A percentile compares a stretch with the other conserved stretches of the same genome.
These are phyloP conservation scores for Gelatoporia subvermispora DNA, from an alignment of 768 basidiomycete genomes.

Conservation along the genomic window DNA sequence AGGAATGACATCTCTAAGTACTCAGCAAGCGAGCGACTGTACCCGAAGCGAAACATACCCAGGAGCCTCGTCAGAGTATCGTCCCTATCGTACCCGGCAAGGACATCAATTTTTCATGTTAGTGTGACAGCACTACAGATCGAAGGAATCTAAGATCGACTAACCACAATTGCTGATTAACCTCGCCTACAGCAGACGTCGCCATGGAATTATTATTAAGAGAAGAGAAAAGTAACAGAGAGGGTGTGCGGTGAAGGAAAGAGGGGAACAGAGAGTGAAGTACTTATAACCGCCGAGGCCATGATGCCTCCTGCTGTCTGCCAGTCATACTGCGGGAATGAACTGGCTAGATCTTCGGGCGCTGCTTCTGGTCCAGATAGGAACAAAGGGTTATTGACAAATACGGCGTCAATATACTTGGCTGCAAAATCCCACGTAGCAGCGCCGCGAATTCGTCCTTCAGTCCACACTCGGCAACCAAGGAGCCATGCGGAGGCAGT, in stretches of 20 bases:
- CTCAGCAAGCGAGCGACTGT: not conserved
- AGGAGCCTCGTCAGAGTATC: constrained; percentile 58
- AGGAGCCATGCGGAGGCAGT: no score
- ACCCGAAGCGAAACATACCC: constrained; percentile 33
- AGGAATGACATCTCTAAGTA: not conserved
- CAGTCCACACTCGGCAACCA: no score
- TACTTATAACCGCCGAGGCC: constrained; percentile 27
- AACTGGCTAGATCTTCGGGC: constrained; percentile 21
- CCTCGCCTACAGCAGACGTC: constrained; percentile 44
- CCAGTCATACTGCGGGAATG: constrained; percentile 18
- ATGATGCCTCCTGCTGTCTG: constrained; percentile 24
- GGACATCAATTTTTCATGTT: not conserved
- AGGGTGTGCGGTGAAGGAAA: constrained; percentile 13
- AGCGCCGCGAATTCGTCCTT: constrained; percentile 13
- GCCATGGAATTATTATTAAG: constrained; percentile 15
- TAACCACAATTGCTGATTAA: constrained; percentile 63
- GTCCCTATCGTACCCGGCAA: constrained; percentile 37
- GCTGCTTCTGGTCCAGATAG: constrained; percentile 16
- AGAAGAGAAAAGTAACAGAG: constrained; percentile 8
- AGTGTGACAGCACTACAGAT: not conserved
- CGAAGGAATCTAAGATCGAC: constrained; percentile 16
- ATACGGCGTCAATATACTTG: constrained; percentile 12
- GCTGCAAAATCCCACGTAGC: constrained; percentile 15
- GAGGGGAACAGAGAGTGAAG: constrained; percentile 17
- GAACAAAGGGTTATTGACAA: constrained; percentile 11